Base-by-base conservation (phyloP, 2,329 filamentous ascomycete genomes). In the Didymella pomorum region DNA sequence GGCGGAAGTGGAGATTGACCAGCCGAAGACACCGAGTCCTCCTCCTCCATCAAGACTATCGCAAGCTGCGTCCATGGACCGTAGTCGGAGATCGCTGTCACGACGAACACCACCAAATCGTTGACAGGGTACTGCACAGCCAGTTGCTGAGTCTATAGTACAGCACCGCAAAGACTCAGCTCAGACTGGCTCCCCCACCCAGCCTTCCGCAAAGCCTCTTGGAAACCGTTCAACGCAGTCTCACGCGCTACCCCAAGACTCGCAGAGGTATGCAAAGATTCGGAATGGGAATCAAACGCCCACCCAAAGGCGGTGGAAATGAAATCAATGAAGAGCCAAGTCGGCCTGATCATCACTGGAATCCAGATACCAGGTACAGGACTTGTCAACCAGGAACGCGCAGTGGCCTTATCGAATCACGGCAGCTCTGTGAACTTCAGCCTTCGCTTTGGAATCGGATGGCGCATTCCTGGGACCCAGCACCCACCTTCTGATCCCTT, bases 91-190 rank as follows among this genome's bases (percentile, higher is more conserved):
- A 9, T 14, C 43, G 14, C 20, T 2, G 2, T 31, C 33, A 12
- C 25, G 25, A 12, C n/a, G 11, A 18, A 41, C 4, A 25, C 14
- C 41, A 26, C 12, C 14, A 9, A 11, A 14, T n/a, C 23, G 41
- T 10, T 23, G 41, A 21, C 11, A 20, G 20, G 42, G 18, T 20
- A 33, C 16, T 31, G 18, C 41, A 31, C 33, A 42, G 11, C 4
- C 21, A 33, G 39, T 21, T 26, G 29, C 31, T 2, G 21, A 7
- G 37, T 4, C 28, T 12, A 43, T 18, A 5, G 3, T 18, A 18
- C 44, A 14, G 12, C 8, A 16, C 9, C 50, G 50, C 9, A 48
- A 58, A n/a, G 56, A 54, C 23, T 50, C 50, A n/a, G 39, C 31
- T 26, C 45, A 50, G 10, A 28, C 18, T 31, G n/a, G 41, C 6